These are phyloP conservation scores for Schizochytrium sp. DNA, from an alignment of 108 stramenopile genomes.

Conservation along the genomic window DNA sequence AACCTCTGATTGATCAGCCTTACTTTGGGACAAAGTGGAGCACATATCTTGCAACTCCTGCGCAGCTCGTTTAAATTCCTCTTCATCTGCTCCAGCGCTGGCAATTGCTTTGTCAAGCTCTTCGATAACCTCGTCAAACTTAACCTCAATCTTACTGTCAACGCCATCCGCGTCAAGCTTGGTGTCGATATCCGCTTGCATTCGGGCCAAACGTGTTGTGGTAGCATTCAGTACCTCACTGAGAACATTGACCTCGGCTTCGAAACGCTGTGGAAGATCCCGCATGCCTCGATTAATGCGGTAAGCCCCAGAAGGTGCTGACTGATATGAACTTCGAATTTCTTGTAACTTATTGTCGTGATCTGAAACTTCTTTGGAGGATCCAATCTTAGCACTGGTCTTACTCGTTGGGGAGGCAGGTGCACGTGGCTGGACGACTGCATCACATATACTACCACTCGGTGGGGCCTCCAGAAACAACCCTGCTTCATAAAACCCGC, in stretches of 20 bases:
- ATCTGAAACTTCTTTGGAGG: not conserved
- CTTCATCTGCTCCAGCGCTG: conserved; percentile 48
- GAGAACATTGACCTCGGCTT: conserved; percentile 26
- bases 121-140: conserved; percentile 54
- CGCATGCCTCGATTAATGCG: conserved; percentile 13
- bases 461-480: conserved; percentile 22
- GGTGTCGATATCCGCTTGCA: conserved; percentile 54
- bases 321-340: not conserved
- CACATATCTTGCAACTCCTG: conserved; percentile 47
- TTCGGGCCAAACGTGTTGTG: not conserved
- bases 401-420: not conserved
- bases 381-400: not conserved
- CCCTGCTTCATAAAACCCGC: conserved; percentile 52
- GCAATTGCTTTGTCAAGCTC: conserved; percentile 49
- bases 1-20: conserved; percentile 52
- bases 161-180: conserved; percentile 54
- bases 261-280: conserved; percentile 27
- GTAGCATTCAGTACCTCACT: not conserved
- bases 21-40: not conserved
- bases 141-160: conserved; percentile 57
- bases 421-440: not conserved
- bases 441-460: not conserved
- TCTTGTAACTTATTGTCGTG: not conserved
- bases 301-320: conserved; percentile 34
- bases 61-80: conserved; percentile 44